A percentile compares a stretch with the other conserved stretches of the same genome.
These are phyloP conservation scores for Aspergillus sp. DNA, from an alignment of 2,329 filamentous ascomycete genomes.

Conservation along the genomic window DNA sequence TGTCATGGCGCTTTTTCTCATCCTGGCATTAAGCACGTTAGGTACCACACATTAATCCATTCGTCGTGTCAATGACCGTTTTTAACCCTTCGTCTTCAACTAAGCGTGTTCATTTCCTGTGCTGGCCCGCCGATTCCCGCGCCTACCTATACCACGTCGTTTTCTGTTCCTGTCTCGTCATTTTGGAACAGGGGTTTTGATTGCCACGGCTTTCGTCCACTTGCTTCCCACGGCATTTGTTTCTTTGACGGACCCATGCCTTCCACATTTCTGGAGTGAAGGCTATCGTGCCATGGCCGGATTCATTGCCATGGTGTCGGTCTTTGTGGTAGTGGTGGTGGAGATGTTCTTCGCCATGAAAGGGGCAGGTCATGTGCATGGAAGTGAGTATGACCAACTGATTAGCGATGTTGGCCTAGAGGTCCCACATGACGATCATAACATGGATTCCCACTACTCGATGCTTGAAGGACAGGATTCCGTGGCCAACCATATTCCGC, in stretches of 20 bases:
- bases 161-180: constrained; percentile 61
- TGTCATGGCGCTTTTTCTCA: constrained; percentile 66
- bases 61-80: not conserved
- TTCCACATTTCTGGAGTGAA: constrained; percentile 75
- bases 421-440: constrained; percentile 17
- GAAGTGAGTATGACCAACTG: constrained; percentile 51
- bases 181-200: constrained; percentile 58
- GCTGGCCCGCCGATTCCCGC: constrained; percentile 58
- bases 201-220: constrained; percentile 59
- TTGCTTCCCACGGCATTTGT: constrained; percentile 63
- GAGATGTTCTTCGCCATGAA: constrained; percentile 85
- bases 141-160: constrained; percentile 58
- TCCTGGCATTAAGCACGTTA: constrained; percentile 54
- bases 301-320: constrained; percentile 76
- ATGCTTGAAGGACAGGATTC: constrained; percentile 19
- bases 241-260: constrained; percentile 62
- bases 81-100: constrained; percentile 9
- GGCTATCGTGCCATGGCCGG: constrained; percentile 79
- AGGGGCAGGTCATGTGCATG: constrained; percentile 60
- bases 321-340: constrained; percentile 77
- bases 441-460: constrained; percentile 23
- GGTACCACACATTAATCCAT: constrained; percentile 26
- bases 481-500: constrained; percentile 21
- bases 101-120: constrained; percentile 63
- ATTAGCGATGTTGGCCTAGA: constrained; percentile 30